Base-by-base conservation (phyloP, 108 stramenopile species). In the Heterococcus sp. region DNA sequence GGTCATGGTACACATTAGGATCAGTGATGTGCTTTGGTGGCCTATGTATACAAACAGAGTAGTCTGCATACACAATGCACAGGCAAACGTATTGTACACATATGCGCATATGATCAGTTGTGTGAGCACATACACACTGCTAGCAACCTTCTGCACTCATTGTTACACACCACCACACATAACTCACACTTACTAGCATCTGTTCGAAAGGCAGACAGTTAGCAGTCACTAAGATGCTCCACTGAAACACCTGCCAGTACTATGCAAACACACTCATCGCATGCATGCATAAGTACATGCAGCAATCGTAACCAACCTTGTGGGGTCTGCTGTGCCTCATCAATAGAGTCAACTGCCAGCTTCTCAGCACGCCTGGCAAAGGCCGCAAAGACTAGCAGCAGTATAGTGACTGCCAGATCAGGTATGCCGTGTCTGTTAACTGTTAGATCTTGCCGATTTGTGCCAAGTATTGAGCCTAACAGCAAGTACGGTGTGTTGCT, bases 271-370 rank as follows among this genome's bases (percentile, higher is more conserved):
- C n/a, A n/a, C n/a, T n/a, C n/a, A n/a, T n/a, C n/a, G n/a, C n/a
- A n/a, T n/a, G n/a, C n/a, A n/a, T n/a, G n/a, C n/a, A n/a, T n/a
- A n/a, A n/a, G n/a, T n/a, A n/a, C n/a, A n/a, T n/a, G n/a, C n/a
- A n/a, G n/a, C n/a, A n/a, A n/a, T n/a, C n/a, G n/a, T n/a, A n/a
- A 58, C 46, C 21, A 8, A 58, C 46, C 88, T 39, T 80, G 80
- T 3, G 86, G 80, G 35, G 88, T 87, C 70, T 89, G 88, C 73
- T 82, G 80, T 21, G 74, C 75, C 36, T 78, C 29, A 37, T 89
- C 88, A 58, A 89, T 79, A 46, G 11, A 30, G 69, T 69, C 69
- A 35, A 66, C 71, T 27, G 74, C 80, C n/a, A 28, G 11, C 0
- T 74, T 58, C 65, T 84, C 70, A 28, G 71, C 35, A 2, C 67